These are phyloP conservation scores for Ailanthus altissimus DNA, from an alignment of 345 rosid species.

Conservation along the genomic window DNA sequence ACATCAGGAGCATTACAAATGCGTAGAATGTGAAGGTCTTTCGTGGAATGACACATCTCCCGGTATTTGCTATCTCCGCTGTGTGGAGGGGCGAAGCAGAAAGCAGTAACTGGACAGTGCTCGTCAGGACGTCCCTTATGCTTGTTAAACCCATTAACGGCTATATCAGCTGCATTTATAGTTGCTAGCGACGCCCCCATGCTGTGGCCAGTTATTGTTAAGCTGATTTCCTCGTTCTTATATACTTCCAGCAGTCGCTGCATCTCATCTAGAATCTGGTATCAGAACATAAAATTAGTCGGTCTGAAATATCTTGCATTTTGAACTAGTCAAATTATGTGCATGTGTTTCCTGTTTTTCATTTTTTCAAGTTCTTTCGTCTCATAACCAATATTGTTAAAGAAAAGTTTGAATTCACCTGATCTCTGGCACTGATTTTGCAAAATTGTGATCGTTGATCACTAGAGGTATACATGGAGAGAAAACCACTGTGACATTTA, in stretches of 20 bases:
- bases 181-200: constrained; percentile 58
- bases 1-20: constrained; percentile 30
- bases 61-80: constrained; percentile 46
- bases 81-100: constrained; percentile 52
- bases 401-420: constrained; percentile 38
- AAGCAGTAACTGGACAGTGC: constrained; percentile 50
- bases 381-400: neutral
- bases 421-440: constrained; percentile 53
- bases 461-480: constrained; percentile 46
- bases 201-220: constrained; percentile 62
- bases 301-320: neutral
- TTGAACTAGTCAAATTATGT: too few relatives aligned
- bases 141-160: constrained; percentile 32
- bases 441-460: constrained; percentile 42
- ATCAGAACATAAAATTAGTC: constrained; percentile 12
- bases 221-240: constrained; percentile 63
- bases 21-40: constrained; percentile 33
- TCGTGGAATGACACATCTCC: constrained; percentile 16
- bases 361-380: neutral
- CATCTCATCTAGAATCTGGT: constrained; percentile 53
- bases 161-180: constrained; percentile 57
- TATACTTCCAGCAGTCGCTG: constrained; percentile 43
- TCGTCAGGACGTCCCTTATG: constrained; percentile 12
- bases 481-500: constrained; percentile 50
- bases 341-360: too few relatives aligned